A percentile compares a stretch with the other conserved stretches of the same genome.
Conservation (phyloP, 2,329 filamentous ascomycete species). For the Teratosphaeria zuluensis region DNA sequence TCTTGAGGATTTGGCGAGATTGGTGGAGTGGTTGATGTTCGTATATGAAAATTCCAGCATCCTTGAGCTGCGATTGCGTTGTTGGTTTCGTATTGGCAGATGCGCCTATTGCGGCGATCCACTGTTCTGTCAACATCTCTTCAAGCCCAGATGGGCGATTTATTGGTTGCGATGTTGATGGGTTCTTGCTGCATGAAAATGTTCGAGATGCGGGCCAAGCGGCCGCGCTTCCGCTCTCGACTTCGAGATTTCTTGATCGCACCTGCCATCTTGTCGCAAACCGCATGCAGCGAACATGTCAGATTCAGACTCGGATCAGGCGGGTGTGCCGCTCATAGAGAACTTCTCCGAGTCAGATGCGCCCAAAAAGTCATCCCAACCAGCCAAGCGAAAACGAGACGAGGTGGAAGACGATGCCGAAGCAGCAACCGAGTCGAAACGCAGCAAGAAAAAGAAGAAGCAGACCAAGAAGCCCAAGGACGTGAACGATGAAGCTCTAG, state of each 20-base stretch:
- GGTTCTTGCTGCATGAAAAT: background rate
- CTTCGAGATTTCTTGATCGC: background rate
- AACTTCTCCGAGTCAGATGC: slow-evolving; percentile 26
- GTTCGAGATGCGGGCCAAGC: background rate
- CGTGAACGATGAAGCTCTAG: slow-evolving; percentile 39
- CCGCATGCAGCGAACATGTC: background rate
- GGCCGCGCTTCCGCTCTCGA: background rate
- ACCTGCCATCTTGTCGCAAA: background rate
- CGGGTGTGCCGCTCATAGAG: slow-evolving; percentile 36
- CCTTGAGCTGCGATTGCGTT: slow-evolving; percentile 49
- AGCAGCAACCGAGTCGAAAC: background rate
- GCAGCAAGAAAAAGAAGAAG: slow-evolving; percentile 20
- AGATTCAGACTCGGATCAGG: slow-evolving; percentile 26
- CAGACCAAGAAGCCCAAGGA: slow-evolving; percentile 51
- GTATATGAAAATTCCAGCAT: slow-evolving; percentile 80
- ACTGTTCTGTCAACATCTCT: slow-evolving; percentile 41
- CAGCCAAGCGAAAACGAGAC: slow-evolving; percentile 33
- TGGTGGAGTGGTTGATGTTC: slow-evolving; percentile 67
- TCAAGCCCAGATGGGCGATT: background rate
- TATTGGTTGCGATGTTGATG: background rate
- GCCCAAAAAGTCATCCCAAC: slow-evolving; percentile 13
- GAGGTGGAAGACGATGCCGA: slow-evolving; percentile 24
- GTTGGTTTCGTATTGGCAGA: slow-evolving; percentile 28
- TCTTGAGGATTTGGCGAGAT: slow-evolving; percentile 78
- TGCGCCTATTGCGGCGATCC: slow-evolving; percentile 39